Base-by-base conservation (phyloP, 2,329 filamentous ascomycete species). In the Hypoxylon sp. region DNA sequence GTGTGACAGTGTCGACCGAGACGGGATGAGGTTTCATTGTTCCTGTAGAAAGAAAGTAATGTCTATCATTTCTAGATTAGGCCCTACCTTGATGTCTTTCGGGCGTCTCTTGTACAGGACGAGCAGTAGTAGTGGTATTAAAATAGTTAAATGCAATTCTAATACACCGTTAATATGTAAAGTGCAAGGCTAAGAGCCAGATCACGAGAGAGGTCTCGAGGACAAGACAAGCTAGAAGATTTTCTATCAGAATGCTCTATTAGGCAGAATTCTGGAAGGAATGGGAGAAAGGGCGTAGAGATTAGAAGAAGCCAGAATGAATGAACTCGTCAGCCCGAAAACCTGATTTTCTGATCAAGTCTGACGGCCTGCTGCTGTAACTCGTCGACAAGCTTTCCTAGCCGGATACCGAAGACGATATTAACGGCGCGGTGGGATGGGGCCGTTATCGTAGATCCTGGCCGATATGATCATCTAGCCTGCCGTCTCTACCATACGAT, bases 21-120 rank as follows among this genome's bases (percentile, higher is more conserved):
- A 35, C 48, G 47, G 40, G 46, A 26, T 29, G 29, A 37, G 15
- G 7, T n/a, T 33, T 37, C 35, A 50, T 48, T 21, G 27, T 52
- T 58, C 18, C 33, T 48, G 48, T 29, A 55, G 49, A 53, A 21
- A n/a, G 26, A 48, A 33, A 9, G 26, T 2, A 27, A 29, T 31
- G 57, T 47, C 43, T 49, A 63, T 61, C 61, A 60, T 57, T 60
- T 57, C 60, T 63, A 42, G 40, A 60, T 63, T 46, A 51, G 49
- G 56, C 41, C 33, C 35, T 35, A 35, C 29, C 13, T 43, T 23
- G 48, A 21, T 13, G 49, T 46, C 35, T 31, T 40, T 50, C 45
- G 29, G 29, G 17, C 35, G 6, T 47, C 40, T 47, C 29, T 50
- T 31, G 40, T 38, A 43, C 50, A 15, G 27, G 42, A 17, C 40